Evolutionary conservation across 192 early-diverging fungal genomes (phyloP).

Genomic region (Backusella morwellensis): DNA sequence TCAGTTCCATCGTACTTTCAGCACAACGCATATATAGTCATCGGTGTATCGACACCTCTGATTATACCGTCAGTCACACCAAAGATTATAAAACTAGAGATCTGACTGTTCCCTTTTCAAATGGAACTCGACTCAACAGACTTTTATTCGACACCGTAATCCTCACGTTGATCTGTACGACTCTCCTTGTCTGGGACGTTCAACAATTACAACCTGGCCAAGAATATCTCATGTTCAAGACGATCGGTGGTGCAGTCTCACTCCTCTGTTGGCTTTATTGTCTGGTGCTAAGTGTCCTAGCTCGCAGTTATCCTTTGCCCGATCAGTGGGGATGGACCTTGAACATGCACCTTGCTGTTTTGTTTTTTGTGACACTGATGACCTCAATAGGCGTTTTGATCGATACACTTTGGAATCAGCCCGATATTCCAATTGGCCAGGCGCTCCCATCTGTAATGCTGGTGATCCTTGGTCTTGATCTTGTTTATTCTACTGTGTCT

Average conservation of each 20-base stretch:
- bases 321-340: slow-evolving; percentile 29
- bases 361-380: not conserved
- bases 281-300: slow-evolving; percentile 14
- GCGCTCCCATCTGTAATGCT: not conserved
- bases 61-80: not conserved
- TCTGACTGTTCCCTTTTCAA: slow-evolving; percentile 3
- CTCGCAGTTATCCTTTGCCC: slow-evolving; percentile 21
- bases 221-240: not conserved
- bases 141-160: not conserved
- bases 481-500: slow-evolving; percentile 6
- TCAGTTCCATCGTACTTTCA: not conserved
- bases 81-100: not conserved
- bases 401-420: not conserved
- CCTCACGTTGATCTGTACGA: not conserved
- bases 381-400: not conserved
- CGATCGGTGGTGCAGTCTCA: not conserved
- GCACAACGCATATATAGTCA: not conserved
- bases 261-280: slow-evolving; percentile 26
- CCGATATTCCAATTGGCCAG: not conserved
- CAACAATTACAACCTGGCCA: not conserved
- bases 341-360: slow-evolving; percentile 26
- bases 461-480: slow-evolving; percentile 6
- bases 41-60: not conserved
- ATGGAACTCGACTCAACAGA: not conserved
- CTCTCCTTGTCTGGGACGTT: not conserved